Percentiles rank a stretch among this genome's conserved stretches.
These are phyloP conservation scores for Cucumis melo DNA, from an alignment of 306 rosid species.

Conservation along the genomic window DNA sequence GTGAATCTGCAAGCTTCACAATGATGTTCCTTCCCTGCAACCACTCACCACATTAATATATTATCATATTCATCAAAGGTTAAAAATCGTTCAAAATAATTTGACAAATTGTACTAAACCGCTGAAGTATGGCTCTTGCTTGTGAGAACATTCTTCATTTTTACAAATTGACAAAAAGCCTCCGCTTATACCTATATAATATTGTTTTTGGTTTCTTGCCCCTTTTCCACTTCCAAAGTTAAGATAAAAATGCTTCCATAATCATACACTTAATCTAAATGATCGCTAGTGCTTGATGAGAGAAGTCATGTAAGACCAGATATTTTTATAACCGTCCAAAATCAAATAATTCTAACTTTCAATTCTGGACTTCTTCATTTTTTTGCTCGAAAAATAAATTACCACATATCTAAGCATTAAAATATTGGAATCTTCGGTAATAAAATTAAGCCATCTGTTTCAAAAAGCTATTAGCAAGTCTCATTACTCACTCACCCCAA, in stretches of 20 bases:
- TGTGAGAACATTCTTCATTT: background rate
- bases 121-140: background rate
- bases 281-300: background rate
- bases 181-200: background rate
- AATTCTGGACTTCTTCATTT: background rate
- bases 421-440: background rate
- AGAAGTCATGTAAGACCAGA: background rate
- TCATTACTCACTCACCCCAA: constrained; percentile 37
- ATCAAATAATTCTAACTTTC: background rate
- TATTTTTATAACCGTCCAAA: background rate
- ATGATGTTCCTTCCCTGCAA: constrained; percentile 60
- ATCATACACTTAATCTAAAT: background rate
- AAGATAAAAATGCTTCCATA: background rate
- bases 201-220: background rate
- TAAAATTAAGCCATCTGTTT: background rate
- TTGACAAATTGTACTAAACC: background rate
- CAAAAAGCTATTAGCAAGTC: background rate
- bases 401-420: background rate
- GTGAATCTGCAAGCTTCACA: constrained; percentile 62
- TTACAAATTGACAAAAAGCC: background rate
- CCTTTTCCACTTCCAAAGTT: background rate
- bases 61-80: background rate
- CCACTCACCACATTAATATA: background rate
- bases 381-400: background rate
- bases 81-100: background rate